phyloP scores from a whole-genome alignment of 441 rosid species.

The Jatropha podagrica region DNA sequence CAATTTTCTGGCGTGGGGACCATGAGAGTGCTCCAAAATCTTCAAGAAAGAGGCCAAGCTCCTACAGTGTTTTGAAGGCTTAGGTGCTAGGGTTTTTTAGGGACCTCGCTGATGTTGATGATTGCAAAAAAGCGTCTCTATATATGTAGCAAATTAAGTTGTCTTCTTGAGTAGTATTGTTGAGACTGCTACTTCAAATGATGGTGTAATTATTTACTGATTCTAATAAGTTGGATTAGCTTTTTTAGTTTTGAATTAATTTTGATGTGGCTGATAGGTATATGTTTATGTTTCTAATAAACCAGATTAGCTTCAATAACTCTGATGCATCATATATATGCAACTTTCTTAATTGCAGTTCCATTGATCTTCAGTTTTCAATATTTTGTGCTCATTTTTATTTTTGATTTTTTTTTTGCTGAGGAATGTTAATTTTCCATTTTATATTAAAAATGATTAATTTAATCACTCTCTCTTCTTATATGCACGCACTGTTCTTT shows the following conservation, averaged over 20 bases:
- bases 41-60: slow-evolving; percentile 28
- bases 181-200: slow-evolving; percentile 66
- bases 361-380: not conserved
- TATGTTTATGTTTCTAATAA: too few relatives aligned
- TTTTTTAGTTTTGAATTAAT: too few relatives aligned
- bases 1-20: slow-evolving; percentile 54
- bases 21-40: slow-evolving; percentile 52
- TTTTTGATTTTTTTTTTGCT: not conserved
- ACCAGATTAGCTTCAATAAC: too few relatives aligned
- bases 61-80: slow-evolving; percentile 26
- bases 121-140: slow-evolving; percentile 35
- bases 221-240: not conserved
- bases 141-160: slow-evolving; percentile 46
- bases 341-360: too few relatives aligned
- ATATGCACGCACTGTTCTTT: not conserved
- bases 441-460: not conserved
- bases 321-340: too few relatives aligned
- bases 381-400: not conserved
- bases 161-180: slow-evolving; percentile 61
- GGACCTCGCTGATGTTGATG: slow-evolving; percentile 55
- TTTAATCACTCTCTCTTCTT: not conserved
- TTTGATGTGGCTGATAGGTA: too few relatives aligned
- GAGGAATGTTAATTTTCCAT: not conserved
- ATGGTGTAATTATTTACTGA: slow-evolving; percentile 37
- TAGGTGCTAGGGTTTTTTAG: slow-evolving; percentile 51